Base-by-base conservation (phyloP, 2,329 filamentous ascomycete genomes). In the Pseudogymnoascus sp. region DNA sequence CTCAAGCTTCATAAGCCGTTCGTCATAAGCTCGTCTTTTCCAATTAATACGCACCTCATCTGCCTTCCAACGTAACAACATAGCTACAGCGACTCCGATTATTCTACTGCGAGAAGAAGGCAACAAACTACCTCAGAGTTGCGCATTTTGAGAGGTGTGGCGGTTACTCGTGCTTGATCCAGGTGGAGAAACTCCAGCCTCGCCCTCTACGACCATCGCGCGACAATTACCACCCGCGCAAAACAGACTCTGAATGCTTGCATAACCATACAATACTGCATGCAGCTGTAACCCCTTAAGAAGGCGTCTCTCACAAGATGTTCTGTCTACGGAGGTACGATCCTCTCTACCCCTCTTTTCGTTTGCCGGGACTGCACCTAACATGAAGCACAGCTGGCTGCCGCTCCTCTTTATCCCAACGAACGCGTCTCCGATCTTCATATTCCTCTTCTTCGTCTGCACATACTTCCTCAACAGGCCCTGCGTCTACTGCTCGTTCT, bases 401-500 rank as follows among this genome's bases (percentile, higher is more conserved):
- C 90, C 90, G 31, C 86, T 94, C 69, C 89, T 94, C 74, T 92
- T 94, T 77, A 92, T 94, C 70, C 90, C 90, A 61, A 91, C 90
- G 65, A 92, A 92, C 75, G 89, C 90, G 69, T 92, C 89, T 64
- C 90, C 90, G 25, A 83, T 90, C 71, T 92, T 93, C 79, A 90
- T 94, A 74, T 85, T 93, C 77, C 84, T 91, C 77, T 91, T 94
- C 81, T 88, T 99, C 79, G 82, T 91, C 68, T 91, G 92, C 75
- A 96, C 92, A 68, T 97, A 96, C 81, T 90, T 96, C 77, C 87
- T 99, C 71, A 96, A 97, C 78, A 88, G 93, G 63, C 94, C 94
- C 62, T 99, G 94, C 79, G 88, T 96, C 70, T 99, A 99, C 82
- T 99, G 94, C 84, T 96, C 92, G 65, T 87, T 97, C 66, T 88